Evolutionary conservation across 805 yeast genomes (phyloP), one percentile per base, ranked within the genome.

Genomic region (Ogataea ramenticola): DNA sequence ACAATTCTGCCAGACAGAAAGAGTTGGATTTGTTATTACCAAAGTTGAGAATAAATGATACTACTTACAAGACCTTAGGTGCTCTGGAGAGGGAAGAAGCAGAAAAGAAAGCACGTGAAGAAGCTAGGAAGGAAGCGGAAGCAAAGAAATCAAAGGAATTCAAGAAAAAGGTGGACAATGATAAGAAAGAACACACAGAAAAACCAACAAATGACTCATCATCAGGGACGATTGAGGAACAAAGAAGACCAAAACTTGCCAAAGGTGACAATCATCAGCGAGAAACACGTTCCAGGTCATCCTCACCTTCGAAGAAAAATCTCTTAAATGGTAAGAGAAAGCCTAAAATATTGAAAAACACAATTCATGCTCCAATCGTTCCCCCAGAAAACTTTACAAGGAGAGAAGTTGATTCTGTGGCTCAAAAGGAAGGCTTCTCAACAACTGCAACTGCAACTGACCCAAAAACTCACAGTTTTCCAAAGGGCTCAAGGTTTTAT

Each of bases 1-100:
- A 87, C 60, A 78, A 84, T 2, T 67, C 80, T 20, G 70, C 85
- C 22, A 80, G 76, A 50, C 79, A 77, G 51, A 64, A 71, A 39
- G 91, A 84, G 53, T 64, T 83, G 20, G 90, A 83, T 47, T 70
- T 72, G 44, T 63, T 64, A 44, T 58, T 76, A 45, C 55, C 62
- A 14, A 57, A 60, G 29, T 50, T 72, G 38, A 70, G 69, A 31
- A 66, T 76, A 27, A 77, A 74, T 46, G 67, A 69, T 41, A 75
- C 79, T 1, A 64, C 67, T 15, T 62, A 55, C 48, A 57, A 55
- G 38, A 58, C 65, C 1, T 31, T 59, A 29, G 62, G 58, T 3
- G 49, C 53, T 12, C 44, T 50, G 33, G 58, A 56, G 44, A 44
- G 46, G 12, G 54, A 51, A 36, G 48, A 46, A 39, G 30, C 31